A percentile compares a stretch with the other conserved stretches of the same genome.
Conservation (phyloP, 2,329 filamentous ascomycete species). For the Colletotrichum karsti region DNA sequence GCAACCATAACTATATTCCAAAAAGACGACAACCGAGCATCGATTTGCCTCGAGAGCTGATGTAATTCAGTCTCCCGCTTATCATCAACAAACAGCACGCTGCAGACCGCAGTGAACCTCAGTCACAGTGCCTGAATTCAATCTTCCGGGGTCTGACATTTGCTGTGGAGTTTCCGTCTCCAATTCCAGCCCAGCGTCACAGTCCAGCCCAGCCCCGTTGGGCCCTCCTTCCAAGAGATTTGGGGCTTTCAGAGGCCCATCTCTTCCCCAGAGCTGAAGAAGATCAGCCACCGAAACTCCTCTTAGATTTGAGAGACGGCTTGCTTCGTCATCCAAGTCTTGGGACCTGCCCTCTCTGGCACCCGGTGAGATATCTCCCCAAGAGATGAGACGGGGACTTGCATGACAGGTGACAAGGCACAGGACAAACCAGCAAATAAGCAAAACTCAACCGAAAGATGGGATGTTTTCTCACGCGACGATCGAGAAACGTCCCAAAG, state of each 20-base stretch:
- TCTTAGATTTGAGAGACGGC: not conserved
- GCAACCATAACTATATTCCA: too few relatives aligned
- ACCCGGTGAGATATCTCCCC: conserved; percentile 8
- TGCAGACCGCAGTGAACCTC: not conserved
- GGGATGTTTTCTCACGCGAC: conserved; percentile 5
- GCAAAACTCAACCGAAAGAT: conserved; percentile 22
- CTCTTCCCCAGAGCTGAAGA: conserved; percentile 4
- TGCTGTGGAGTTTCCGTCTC: conserved; percentile 2
- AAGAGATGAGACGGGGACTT: not conserved
- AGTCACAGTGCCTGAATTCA: conserved; percentile 3
- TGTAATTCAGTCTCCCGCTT: too few relatives aligned
- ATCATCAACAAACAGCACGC: too few relatives aligned
- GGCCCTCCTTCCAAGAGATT: not conserved
- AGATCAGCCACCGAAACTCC: not conserved
- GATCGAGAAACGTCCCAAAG: conserved; percentile 16
- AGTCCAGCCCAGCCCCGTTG: not conserved
- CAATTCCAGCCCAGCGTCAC: conserved; percentile 10
- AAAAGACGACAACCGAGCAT: too few relatives aligned
- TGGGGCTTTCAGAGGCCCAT: too few relatives aligned
- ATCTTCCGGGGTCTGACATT: not conserved
- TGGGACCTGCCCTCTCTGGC: conserved; percentile 18
- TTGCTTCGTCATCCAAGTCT: conserved; percentile 21
- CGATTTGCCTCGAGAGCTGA: too few relatives aligned
- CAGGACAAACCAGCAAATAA: not conserved
- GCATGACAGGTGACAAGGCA: not conserved